Percentiles rank a stretch among this genome's conserved stretches.
These are phyloP conservation scores for Geosiphon pyriformis DNA, from an alignment of 192 early-diverging fungal species.

Conservation along the genomic window DNA sequence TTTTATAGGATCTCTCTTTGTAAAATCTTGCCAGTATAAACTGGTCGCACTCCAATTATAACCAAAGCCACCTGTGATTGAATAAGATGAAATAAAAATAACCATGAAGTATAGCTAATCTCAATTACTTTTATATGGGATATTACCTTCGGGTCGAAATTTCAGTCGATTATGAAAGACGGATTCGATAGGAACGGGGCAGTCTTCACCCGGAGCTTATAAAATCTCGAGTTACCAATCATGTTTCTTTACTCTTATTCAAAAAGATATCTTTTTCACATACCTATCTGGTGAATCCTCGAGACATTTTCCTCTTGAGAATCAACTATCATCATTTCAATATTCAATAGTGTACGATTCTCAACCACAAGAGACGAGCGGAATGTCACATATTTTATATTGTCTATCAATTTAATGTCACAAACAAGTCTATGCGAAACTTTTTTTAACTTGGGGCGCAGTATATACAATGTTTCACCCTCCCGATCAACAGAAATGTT, in stretches of 20 bases:
- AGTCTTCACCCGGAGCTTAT: constrained; percentile 76
- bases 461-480: constrained; percentile 69
- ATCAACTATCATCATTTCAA: constrained; percentile 79
- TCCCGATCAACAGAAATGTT: constrained; percentile 87
- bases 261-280: too few species aligned
- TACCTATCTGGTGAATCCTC: constrained; percentile 47
- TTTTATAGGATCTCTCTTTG: constrained; percentile 33
- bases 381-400: constrained; percentile 90
- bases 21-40: constrained; percentile 81
- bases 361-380: constrained; percentile 77
- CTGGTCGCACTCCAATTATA: constrained; percentile 79
- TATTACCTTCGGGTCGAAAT: constrained; percentile 71
- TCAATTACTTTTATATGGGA: too few species aligned
- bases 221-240: too few species aligned
- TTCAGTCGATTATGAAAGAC: constrained; percentile 75
- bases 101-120: too few species aligned
- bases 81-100: too few species aligned
- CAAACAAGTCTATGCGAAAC: constrained; percentile 81
- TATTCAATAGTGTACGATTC: constrained; percentile 71
- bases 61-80: constrained; percentile 57
- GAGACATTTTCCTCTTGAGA: constrained; percentile 51
- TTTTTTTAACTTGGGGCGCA: constrained; percentile 75
- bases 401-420: constrained; percentile 79
- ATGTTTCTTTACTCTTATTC: too few species aligned
- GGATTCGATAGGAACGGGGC: constrained; percentile 78